Evolutionary conservation across 2,329 filamentous ascomycete species (phyloP).

Genomic region (Pseudogymnoascus sp.): DNA sequence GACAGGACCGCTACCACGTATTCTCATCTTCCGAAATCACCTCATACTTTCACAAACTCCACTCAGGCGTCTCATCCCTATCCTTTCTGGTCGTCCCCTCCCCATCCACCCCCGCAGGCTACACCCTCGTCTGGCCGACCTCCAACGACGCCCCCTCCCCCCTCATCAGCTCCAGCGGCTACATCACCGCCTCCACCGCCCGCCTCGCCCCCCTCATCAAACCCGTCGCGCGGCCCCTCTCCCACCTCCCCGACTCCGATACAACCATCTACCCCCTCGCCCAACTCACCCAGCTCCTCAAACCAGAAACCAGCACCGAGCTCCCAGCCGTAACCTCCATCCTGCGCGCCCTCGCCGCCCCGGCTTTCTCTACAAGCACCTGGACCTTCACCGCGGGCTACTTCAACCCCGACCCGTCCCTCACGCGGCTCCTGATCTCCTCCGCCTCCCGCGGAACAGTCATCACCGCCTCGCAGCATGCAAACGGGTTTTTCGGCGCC

Average conservation of each 20-base stretch:
- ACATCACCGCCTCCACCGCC: constrained; percentile 59
- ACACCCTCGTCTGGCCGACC: constrained; percentile 62
- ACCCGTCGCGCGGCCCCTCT: constrained; percentile 29
- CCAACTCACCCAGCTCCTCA: constrained; percentile 79
- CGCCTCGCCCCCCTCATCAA: constrained; percentile 60
- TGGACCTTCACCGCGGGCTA: constrained; percentile 99
- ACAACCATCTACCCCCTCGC: constrained; percentile 80
- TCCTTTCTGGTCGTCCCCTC: constrained; percentile 72
- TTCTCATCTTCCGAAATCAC: constrained; percentile 74
- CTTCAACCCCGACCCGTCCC: constrained; percentile 87
- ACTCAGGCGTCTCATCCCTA: constrained; percentile 66
- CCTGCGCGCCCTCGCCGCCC: constrained; percentile 56
- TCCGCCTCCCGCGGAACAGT: constrained; percentile 69
- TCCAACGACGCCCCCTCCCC: constrained; percentile 70
- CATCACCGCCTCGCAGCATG: constrained; percentile 84
- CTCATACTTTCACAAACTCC: constrained; percentile 72
- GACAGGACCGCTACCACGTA: constrained; percentile 89
- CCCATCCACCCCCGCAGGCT: constrained; percentile 43
- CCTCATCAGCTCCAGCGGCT: constrained; percentile 58
- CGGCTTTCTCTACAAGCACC: constrained; percentile 57
- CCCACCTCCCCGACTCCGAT: constrained; percentile 30
- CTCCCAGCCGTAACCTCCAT: constrained; percentile 71
- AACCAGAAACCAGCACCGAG: constrained; percentile 77
- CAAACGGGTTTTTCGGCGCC: constrained; percentile 91
- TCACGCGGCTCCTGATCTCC: constrained; percentile 70